phyloP scores from a whole-genome alignment of 78 protist species.

The Dictyostelium brefeldianum region DNA sequence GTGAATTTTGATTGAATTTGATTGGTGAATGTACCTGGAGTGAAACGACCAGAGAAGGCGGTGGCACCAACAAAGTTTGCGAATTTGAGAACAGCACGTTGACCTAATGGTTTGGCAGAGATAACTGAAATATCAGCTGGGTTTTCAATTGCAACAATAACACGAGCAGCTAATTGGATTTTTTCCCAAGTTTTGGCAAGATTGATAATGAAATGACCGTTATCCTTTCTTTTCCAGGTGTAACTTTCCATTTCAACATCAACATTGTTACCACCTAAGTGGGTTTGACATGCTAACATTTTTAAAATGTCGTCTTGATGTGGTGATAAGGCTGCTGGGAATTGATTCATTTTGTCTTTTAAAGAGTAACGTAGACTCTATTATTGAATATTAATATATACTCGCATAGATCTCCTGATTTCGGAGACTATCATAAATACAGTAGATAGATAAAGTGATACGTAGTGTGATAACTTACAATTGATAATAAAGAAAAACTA shows the following conservation, averaged over 20 bases:
- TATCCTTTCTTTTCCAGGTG: constrained; percentile 95
- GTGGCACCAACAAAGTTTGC: constrained; percentile 96
- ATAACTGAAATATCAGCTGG: constrained; percentile 96
- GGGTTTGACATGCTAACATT: constrained; percentile 97
- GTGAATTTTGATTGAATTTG: constrained; percentile 97
- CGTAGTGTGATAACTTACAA: too few species aligned
- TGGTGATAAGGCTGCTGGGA: constrained; percentile 90
- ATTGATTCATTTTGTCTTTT: constrained; percentile 73
- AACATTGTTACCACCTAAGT: constrained; percentile 96
- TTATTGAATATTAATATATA: too few species aligned
- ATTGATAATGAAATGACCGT: constrained; percentile 98
- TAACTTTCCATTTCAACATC: constrained; percentile 94
- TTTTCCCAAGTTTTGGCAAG: constrained; percentile 99
- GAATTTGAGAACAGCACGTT: constrained; percentile 99
- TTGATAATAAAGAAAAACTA: too few species aligned
- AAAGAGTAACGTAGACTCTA: constrained; percentile 69
- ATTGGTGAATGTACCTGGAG: constrained; percentile 99
- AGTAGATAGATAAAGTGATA: too few species aligned
- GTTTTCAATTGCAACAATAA: constrained; percentile 99
- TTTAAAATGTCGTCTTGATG: constrained; percentile 96
- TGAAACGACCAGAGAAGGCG: constrained; percentile 98
- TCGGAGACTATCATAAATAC: too few species aligned
- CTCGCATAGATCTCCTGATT: too few species aligned
- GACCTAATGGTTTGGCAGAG: constrained; percentile 97
- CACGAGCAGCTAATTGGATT: constrained; percentile 99